These are phyloP conservation scores for Lachancea sp. DNA, from an alignment of 805 yeast species.

Conservation along the genomic window DNA sequence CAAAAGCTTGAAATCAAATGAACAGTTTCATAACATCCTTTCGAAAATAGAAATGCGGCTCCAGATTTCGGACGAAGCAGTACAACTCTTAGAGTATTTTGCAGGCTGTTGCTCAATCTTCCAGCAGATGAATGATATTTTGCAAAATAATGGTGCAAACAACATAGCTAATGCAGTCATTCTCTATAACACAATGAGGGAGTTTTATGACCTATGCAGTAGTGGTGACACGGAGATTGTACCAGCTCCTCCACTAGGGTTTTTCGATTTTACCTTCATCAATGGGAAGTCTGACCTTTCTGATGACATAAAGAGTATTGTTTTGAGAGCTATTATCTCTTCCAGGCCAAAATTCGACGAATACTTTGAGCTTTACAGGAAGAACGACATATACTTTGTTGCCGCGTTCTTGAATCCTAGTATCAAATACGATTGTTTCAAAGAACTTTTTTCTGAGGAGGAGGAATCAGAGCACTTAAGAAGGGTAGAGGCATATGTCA, in stretches of 20 bases:
- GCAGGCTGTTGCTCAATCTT: slow-evolving; percentile 5
- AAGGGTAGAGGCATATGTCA: too few species aligned
- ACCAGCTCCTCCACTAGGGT: background rate
- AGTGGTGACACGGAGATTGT: background rate
- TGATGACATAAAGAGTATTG: slow-evolving; percentile 1
- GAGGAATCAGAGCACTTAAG: background rate
- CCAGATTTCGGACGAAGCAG: too few species aligned
- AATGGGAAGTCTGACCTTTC: background rate
- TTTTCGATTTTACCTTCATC: slow-evolving; percentile 4
- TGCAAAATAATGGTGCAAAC: background rate
- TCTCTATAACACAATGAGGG: background rate
- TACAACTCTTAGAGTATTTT: too few species aligned
- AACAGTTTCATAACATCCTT: too few species aligned
- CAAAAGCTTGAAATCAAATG: too few species aligned
- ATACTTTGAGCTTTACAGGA: background rate
- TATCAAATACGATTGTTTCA: background rate
- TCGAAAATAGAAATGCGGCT: too few species aligned
- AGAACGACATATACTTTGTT: slow-evolving; percentile 5
- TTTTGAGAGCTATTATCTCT: slow-evolving; percentile 6
- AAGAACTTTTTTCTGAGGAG: background rate
- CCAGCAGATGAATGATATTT: background rate
- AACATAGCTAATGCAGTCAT: too few species aligned
- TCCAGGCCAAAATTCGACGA: background rate
- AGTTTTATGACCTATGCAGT: slow-evolving; percentile 3
- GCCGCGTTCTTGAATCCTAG: slow-evolving; percentile 7